phyloP scores from a whole-genome alignment of 805 yeast genomes.

The Candida koratica region DNA sequence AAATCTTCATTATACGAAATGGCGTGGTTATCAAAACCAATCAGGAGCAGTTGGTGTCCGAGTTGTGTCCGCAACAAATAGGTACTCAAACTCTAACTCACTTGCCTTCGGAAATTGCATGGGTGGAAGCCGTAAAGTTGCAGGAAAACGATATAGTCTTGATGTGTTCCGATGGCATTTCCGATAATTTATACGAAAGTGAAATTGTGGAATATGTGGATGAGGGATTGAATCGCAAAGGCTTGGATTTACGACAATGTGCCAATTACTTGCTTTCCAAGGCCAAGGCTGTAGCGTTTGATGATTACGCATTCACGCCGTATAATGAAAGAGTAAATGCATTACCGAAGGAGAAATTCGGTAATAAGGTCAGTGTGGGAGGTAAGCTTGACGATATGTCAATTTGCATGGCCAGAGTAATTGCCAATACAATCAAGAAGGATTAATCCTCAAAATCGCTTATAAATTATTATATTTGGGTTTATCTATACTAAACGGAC shows the following conservation, averaged over 20 bases:
- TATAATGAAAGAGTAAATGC: slow-evolving; percentile 49
- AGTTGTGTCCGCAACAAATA: slow-evolving; percentile 50
- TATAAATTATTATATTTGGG: no score
- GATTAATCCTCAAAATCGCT: no score
- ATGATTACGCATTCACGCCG: slow-evolving; percentile 50
- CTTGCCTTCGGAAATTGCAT: slow-evolving; percentile 46
- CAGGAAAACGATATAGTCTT: slow-evolving; percentile 41
- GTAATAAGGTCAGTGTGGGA: slow-evolving; percentile 38
- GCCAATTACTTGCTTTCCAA: slow-evolving; percentile 39
- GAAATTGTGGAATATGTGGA: slow-evolving; percentile 41
- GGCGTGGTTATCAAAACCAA: slow-evolving; percentile 42
- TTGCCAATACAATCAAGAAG: slow-evolving; percentile 11
- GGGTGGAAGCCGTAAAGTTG: slow-evolving; percentile 40
- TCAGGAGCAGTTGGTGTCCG: slow-evolving; percentile 44
- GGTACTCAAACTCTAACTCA: slow-evolving; percentile 46
- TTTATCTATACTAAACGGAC: no score
- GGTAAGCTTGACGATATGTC: slow-evolving; percentile 57
- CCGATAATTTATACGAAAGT: slow-evolving; percentile 49
- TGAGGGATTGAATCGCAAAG: slow-evolving; percentile 24
- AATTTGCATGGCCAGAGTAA: slow-evolving; percentile 45
- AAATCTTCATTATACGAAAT: slow-evolving; percentile 44
- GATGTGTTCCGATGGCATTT: slow-evolving; percentile 51
- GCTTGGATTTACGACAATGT: slow-evolving; percentile 33
- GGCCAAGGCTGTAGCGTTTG: slow-evolving; percentile 49
- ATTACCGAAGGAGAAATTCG: slow-evolving; percentile 30